Conservation (phyloP, 2,329 filamentous ascomycete genomes). For the Cryphonectria nitschkei region DNA sequence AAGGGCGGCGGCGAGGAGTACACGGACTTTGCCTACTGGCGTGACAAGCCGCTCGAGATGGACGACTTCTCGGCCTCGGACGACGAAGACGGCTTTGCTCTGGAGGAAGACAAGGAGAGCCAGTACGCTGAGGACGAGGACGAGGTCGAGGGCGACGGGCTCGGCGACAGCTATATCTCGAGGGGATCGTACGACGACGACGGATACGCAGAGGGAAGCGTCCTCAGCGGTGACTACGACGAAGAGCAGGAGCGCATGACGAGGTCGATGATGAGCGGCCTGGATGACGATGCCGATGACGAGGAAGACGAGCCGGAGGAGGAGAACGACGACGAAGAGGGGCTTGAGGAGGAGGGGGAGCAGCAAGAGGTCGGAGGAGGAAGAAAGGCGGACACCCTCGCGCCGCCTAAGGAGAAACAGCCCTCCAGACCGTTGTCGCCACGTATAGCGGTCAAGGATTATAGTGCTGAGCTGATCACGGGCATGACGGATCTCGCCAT, state of each 20-base stretch:
- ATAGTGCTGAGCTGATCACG: slow-evolving; percentile 61
- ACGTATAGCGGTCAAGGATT: slow-evolving; percentile 45
- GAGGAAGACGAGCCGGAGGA: slow-evolving; percentile 43
- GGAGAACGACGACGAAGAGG: slow-evolving; percentile 25
- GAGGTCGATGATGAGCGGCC: slow-evolving; percentile 45
- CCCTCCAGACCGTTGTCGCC: slow-evolving; percentile 24
- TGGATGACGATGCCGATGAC: slow-evolving; percentile 40
- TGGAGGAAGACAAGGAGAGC: slow-evolving; percentile 50
- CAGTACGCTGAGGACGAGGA: slow-evolving; percentile 47
- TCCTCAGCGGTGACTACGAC: slow-evolving; percentile 49
- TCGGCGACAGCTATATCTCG: slow-evolving; percentile 50
- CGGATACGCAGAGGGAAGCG: slow-evolving; percentile 44
- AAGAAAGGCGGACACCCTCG: slow-evolving; percentile 43
- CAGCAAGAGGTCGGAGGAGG: slow-evolving; percentile 38
- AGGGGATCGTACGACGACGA: slow-evolving; percentile 38
- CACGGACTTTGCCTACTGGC: slow-evolving; percentile 97
- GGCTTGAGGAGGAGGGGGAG: slow-evolving; percentile 38
- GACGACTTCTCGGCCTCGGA: slow-evolving; percentile 81
- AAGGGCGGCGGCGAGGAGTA: slow-evolving; percentile 91
- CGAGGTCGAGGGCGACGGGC: slow-evolving; percentile 48
- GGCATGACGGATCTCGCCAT: slow-evolving; percentile 59
- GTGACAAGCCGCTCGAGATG: slow-evolving; percentile 79
- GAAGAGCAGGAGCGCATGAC: slow-evolving; percentile 46
- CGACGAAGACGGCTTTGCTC: slow-evolving; percentile 44
- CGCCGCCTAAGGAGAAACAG: slow-evolving; percentile 12